Conservation (phyloP, 2,329 filamentous ascomycete genomes). For the Oidium heveae region DNA sequence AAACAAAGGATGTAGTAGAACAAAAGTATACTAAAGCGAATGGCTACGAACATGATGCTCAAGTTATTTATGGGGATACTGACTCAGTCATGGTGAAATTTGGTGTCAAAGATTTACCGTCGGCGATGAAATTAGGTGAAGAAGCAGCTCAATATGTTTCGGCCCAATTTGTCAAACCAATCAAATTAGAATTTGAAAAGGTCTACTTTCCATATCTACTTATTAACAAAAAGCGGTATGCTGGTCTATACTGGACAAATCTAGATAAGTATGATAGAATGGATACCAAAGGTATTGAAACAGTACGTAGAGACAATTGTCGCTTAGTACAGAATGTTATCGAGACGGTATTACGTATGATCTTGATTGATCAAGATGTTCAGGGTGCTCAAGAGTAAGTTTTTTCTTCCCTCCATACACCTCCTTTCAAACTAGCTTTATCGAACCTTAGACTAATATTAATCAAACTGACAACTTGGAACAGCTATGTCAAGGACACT, state of each 20-base stretch:
- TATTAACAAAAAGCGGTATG: slow-evolving; percentile 99
- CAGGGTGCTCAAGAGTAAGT: slow-evolving; percentile 79
- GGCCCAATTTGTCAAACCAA: slow-evolving; percentile 78
- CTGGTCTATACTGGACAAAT: slow-evolving; percentile 92
- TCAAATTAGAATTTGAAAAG: slow-evolving; percentile 98
- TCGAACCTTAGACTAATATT: not conserved
- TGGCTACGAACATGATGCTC: slow-evolving; percentile 78
- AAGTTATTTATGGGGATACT: slow-evolving; percentile 96
- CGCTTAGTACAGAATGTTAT: slow-evolving; percentile 89
- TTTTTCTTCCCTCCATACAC: not conserved
- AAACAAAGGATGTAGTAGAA: slow-evolving; percentile 90
- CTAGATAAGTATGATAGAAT: slow-evolving; percentile 95
- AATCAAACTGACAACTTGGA: slow-evolving; percentile 9
- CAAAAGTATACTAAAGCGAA: slow-evolving; percentile 74
- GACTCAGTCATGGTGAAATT: slow-evolving; percentile 99
- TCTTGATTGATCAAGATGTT: slow-evolving; percentile 79
- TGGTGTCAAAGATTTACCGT: slow-evolving; percentile 60
- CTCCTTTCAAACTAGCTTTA: no score
- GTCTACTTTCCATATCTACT: slow-evolving; percentile 94
- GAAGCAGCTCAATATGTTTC: slow-evolving; percentile 80
- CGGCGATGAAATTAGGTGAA: slow-evolving; percentile 86
- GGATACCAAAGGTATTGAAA: slow-evolving; percentile 99
- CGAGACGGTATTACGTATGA: slow-evolving; percentile 85
- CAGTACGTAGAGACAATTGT: slow-evolving; percentile 90
- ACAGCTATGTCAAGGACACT: slow-evolving; percentile 80